phyloP scores from a whole-genome alignment of 1,284 basidiomycete genomes.

The Malassezia pachydermatis region DNA sequence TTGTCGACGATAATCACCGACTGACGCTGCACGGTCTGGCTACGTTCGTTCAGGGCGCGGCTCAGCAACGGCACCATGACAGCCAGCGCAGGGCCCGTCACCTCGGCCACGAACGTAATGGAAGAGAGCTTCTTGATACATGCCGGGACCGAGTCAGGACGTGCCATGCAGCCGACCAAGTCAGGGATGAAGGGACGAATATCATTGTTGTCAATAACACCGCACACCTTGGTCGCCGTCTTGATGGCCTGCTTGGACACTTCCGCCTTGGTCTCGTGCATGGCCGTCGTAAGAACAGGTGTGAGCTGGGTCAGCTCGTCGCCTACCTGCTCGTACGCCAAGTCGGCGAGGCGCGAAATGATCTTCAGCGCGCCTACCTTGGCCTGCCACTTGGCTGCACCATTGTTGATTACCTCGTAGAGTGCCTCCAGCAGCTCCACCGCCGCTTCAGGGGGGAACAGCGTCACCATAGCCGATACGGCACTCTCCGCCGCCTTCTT shows the following conservation, averaged over 20 bases:
- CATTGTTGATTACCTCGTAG: constrained; percentile 62
- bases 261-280: constrained; percentile 97
- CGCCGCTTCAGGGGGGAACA: constrained; percentile 68
- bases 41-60: constrained; percentile 88
- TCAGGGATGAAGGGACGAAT: constrained; percentile 77
- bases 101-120: constrained; percentile 94
- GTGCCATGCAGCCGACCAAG: constrained; percentile 77
- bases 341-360: constrained; percentile 57
- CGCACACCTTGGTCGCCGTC: constrained; percentile 83
- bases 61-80: constrained; percentile 85
- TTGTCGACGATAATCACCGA: constrained; percentile 83
- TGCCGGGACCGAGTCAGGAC: constrained; percentile 68
- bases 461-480: constrained; percentile 72
- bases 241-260: constrained; percentile 79
- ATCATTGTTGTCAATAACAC: constrained; percentile 87
- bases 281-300: constrained; percentile 75
- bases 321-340: constrained; percentile 70
- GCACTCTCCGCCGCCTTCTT: constrained; percentile 69
- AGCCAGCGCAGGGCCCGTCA: constrained; percentile 87
- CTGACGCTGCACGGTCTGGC: constrained; percentile 63
- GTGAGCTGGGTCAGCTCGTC: constrained; percentile 71
- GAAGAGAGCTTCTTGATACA: constrained; percentile 92
- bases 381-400: constrained; percentile 75
- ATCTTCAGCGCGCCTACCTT: constrained; percentile 84
- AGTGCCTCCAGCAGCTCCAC: constrained; percentile 62